Percentiles rank a stretch among this genome's conserved stretches.
Evolutionary conservation across 1,284 basidiomycete species (phyloP).

Genomic region (Cystobasidium pallidum): DNA sequence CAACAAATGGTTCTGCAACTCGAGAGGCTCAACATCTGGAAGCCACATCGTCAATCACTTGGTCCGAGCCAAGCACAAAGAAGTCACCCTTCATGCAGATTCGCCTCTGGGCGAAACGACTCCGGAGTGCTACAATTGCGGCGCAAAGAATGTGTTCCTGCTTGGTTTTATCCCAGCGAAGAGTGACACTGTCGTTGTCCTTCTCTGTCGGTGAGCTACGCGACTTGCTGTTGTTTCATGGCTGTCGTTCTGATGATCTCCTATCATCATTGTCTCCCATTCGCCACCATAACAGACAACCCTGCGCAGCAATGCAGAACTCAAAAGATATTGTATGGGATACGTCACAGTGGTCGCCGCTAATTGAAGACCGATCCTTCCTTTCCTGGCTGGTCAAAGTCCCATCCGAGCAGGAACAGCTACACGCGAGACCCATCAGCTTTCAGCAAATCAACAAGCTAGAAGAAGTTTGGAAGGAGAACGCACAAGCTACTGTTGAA

Average conservation of each 20-base stretch:
- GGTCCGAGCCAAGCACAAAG: constrained; percentile 98
- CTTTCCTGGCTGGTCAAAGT: constrained; percentile 98
- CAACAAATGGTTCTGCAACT: constrained; percentile 99
- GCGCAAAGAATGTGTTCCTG: constrained; percentile 99
- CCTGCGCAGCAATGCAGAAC: constrained; percentile 83
- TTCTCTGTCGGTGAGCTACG: constrained; percentile 82
- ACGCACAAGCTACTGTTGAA: constrained; percentile 88
- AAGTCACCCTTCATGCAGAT: constrained; percentile 93
- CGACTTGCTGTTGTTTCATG: constrained; percentile 40
- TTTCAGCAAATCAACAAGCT: constrained; percentile 95
- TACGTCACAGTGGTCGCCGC: constrained; percentile 92
- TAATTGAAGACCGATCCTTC: constrained; percentile 97
- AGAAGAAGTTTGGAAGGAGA: constrained; percentile 97
- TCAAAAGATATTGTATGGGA: constrained; percentile 99
- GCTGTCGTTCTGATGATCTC: too few species aligned
- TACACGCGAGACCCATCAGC: constrained; percentile 91
- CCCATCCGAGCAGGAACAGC: constrained; percentile 91
- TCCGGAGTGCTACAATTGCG: constrained; percentile 95
- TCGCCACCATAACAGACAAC: constrained; percentile 67
- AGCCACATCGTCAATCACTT: constrained; percentile 99
- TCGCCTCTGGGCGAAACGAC: constrained; percentile 94
- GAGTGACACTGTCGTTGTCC: constrained; percentile 95
- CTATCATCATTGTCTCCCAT: too few species aligned
- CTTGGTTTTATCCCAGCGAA: constrained; percentile 99
- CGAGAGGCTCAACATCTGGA: constrained; percentile 95